Conservation (phyloP, 169 alveolate species). For the Cryptosporidium muris region DNA sequence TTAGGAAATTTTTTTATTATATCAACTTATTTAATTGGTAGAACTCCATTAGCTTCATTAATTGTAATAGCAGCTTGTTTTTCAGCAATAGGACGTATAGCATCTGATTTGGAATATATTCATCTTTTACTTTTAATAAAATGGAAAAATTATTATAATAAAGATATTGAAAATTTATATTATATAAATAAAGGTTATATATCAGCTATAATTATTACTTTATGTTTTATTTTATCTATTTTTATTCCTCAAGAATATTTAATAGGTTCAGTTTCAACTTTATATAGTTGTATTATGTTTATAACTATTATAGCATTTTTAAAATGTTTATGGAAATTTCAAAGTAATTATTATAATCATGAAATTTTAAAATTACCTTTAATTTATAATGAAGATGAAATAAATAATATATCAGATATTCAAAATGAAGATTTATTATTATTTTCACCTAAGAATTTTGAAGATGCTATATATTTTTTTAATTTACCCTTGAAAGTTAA, state of each 20-base stretch:
- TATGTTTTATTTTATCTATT: slow-evolving; percentile 32
- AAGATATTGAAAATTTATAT: background rate
- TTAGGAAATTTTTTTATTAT: slow-evolving; percentile 61
- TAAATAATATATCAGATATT: background rate
- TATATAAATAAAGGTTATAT: slow-evolving; percentile 24
- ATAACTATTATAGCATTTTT: slow-evolving; percentile 37
- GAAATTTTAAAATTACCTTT: background rate
- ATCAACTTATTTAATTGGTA: slow-evolving; percentile 47
- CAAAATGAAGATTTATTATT: background rate
- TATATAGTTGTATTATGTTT: slow-evolving; percentile 43
- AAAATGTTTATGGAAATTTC: slow-evolving; percentile 46
- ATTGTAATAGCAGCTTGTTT: slow-evolving; percentile 61
- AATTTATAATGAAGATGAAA: background rate
- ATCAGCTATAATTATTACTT: slow-evolving; percentile 17
- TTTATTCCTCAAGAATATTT: slow-evolving; percentile 34
- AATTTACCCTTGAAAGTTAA: slow-evolving; percentile 24
- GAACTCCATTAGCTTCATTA: slow-evolving; percentile 25
- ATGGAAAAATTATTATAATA: slow-evolving; percentile 29
- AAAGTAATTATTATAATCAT: background rate
- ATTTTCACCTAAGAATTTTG: slow-evolving; percentile 14
- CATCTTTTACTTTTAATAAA: slow-evolving; percentile 19
- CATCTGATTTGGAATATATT: slow-evolving; percentile 46
- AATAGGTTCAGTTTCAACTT: slow-evolving; percentile 58
- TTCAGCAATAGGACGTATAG: slow-evolving; percentile 54
- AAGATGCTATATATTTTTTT: slow-evolving; percentile 19